phyloP scores from a whole-genome alignment of 2,329 filamentous ascomycete genomes.

The Aspergillus puulaauensis region DNA sequence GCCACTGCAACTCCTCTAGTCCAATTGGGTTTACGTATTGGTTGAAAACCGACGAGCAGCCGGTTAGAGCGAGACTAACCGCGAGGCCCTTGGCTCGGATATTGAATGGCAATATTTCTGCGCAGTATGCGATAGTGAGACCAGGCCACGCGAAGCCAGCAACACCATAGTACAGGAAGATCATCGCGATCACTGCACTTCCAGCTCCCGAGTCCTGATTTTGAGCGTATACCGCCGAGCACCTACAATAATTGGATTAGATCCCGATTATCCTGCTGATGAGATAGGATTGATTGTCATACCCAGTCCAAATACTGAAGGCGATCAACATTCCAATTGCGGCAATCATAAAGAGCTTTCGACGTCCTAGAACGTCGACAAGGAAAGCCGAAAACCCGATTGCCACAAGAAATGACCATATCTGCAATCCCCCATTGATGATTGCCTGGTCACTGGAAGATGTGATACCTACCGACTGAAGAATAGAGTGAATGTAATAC shows the following conservation, averaged over 20 bases:
- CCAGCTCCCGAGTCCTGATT: constrained; percentile 22
- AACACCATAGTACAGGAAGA: constrained; percentile 35
- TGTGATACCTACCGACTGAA: constrained; percentile 39
- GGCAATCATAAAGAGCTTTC: constrained; percentile 45
- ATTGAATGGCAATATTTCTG: constrained; percentile 51
- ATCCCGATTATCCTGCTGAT: background rate
- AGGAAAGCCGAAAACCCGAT: constrained; percentile 35
- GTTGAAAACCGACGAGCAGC: constrained; percentile 31
- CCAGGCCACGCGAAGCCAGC: constrained; percentile 15
- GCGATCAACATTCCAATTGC: constrained; percentile 45
- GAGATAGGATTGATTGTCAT: background rate
- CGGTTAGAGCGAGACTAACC: constrained; percentile 23
- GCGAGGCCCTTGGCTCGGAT: constrained; percentile 50
- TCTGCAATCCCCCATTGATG: constrained; percentile 44
- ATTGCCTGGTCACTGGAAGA: constrained; percentile 37
- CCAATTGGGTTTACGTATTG: constrained; percentile 35
- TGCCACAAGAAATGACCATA: constrained; percentile 41
- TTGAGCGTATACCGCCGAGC: constrained; percentile 37
- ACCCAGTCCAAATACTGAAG: constrained; percentile 42
- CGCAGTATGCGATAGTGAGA: constrained; percentile 41
- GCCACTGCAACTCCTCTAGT: constrained; percentile 32
- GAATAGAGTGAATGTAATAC: constrained; percentile 41
- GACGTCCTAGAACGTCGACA: constrained; percentile 44
- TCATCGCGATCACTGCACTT: constrained; percentile 33
- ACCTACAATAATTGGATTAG: constrained; percentile 20